These are phyloP conservation scores for Herpotrichia juniperi DNA, from an alignment of 2,329 filamentous ascomycete species.

Conservation along the genomic window DNA sequence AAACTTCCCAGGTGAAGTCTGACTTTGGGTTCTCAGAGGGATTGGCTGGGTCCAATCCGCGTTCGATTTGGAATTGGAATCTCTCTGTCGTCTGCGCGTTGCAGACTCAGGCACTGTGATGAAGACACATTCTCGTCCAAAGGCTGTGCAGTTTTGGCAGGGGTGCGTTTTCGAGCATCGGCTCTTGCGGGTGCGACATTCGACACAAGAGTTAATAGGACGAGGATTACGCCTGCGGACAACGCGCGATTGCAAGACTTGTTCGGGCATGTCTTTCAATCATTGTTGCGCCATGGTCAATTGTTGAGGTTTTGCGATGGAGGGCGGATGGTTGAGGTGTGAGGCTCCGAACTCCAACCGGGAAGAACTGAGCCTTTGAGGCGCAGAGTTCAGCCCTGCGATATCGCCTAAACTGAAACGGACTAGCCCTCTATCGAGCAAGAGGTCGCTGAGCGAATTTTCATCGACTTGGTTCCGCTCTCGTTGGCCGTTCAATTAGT, in stretches of 20 bases:
- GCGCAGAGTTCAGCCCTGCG: constrained; percentile 11
- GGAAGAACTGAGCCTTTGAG: constrained; percentile 6
- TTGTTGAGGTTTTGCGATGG: constrained; percentile 3
- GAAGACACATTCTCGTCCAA: constrained; percentile 46
- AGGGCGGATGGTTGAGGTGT: constrained; percentile 6
- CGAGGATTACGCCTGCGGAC: constrained; percentile 46
- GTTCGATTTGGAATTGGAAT: constrained; percentile 33
- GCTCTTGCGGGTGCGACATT: constrained; percentile 46
- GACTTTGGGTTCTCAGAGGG: constrained; percentile 32
- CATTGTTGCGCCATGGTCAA: constrained; percentile 38
- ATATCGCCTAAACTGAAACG: not conserved
- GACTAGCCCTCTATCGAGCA: constrained; percentile 7
- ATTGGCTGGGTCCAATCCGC: constrained; percentile 46
- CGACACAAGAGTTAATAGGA: constrained; percentile 47
- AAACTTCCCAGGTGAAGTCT: constrained; percentile 26
- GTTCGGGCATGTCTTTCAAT: constrained; percentile 44
- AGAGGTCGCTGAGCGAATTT: constrained; percentile 3
- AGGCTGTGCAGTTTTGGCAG: constrained; percentile 47
- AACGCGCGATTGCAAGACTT: constrained; percentile 45
- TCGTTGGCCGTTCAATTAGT: not conserved
- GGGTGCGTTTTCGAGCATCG: constrained; percentile 48
- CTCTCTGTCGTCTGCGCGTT: constrained; percentile 43
- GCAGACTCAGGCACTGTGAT: constrained; percentile 47
- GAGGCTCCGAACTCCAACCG: constrained; percentile 28
- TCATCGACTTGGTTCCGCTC: not conserved